Evolutionary conservation across 1,284 basidiomycete species (phyloP).

Genomic region (Neonothopanus nambi): DNA sequence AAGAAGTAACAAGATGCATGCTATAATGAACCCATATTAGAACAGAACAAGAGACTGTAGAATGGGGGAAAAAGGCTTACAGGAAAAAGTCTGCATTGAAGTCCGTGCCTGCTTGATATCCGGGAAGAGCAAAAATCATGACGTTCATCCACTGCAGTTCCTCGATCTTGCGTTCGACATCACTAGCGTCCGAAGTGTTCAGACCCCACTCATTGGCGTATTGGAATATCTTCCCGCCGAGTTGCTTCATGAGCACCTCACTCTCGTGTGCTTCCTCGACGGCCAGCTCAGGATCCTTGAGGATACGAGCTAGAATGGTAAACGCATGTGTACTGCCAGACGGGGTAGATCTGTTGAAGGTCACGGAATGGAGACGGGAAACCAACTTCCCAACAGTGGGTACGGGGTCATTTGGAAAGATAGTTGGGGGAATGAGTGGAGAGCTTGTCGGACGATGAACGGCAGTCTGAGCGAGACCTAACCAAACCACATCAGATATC

Average conservation of each 20-base stretch:
- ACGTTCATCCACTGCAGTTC: constrained; percentile 46
- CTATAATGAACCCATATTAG: constrained; percentile 27
- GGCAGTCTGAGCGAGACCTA: constrained; percentile 46
- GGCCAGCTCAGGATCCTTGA: constrained; percentile 42
- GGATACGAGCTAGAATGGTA: constrained; percentile 45
- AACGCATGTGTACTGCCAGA: constrained; percentile 35
- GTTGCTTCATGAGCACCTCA: constrained; percentile 30
- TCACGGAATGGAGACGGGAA: constrained; percentile 20
- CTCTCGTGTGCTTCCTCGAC: constrained; percentile 24
- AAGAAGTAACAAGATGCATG: constrained; percentile 57
- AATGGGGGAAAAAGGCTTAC: constrained; percentile 32
- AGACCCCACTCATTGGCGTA: constrained; percentile 54
- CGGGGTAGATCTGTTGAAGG: constrained; percentile 15
- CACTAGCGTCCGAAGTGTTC: constrained; percentile 29
- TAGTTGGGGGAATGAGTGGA: constrained; percentile 25
- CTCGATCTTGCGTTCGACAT: constrained; percentile 44
- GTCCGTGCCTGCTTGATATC: constrained; percentile 32
- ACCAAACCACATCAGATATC: constrained; percentile 1
- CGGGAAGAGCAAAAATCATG: constrained; percentile 44
- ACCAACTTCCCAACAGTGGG: constrained; percentile 1
- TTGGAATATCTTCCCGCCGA: constrained; percentile 40
- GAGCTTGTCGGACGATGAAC: constrained; percentile 33
- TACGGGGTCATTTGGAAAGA: constrained; percentile 10
- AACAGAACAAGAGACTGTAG: background rate
- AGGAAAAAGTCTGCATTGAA: constrained; percentile 50